Base-by-base conservation (phyloP, 2,329 filamentous ascomycete genomes). In the Tolypocladium cylindrosporum region DNA sequence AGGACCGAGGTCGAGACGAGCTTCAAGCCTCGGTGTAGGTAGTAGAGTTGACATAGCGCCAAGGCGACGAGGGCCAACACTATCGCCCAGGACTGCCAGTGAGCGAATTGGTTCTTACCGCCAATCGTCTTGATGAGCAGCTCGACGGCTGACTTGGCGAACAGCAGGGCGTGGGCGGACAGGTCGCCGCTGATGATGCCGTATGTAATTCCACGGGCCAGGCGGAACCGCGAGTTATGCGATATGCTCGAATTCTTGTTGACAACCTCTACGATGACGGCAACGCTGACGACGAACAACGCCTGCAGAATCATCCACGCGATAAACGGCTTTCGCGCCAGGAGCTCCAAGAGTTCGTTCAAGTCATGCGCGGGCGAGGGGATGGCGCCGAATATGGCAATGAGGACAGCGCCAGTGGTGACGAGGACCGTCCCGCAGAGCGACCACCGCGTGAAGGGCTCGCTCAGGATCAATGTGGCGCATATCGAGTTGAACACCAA, bases 401-500 rank as follows among this genome's bases (percentile, higher is more conserved):
- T 97, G 61, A 99, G 75, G 6, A 95, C 78, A n/a, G 94, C 94
- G 57, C 94, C 94, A 27, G 79, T 79, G 62, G 90, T 93, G 48
- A 97, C 94, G 55, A 99, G 83, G 56, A 94, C 67, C 1, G 94
- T 99, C 42, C 94, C 94, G 67, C 90, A 83, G 42, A 96, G 80
- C n/a, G 93, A 97, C 82, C 91, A 95, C 71, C 83, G 84, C 56
- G 94, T 97, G 74, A 97, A 99, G 5, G 92, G 90, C 74, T 99
- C 93, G 68, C 89, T 87, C 54, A 99, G 82, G 67, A 97, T 90
- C 58, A 97, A 77, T 51, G 91, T 95, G 61, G 94, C 94, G 79
- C 95, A 96, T 72, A 97, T 91, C 58, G 93, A 96, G 78, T 99
- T 99, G 80, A 99, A 99, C 61, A 99, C 94, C 57, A 99, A 81